These are phyloP conservation scores for Madurella mycetomatis DNA, from an alignment of 2,329 filamentous ascomycete species.

Conservation along the genomic window DNA sequence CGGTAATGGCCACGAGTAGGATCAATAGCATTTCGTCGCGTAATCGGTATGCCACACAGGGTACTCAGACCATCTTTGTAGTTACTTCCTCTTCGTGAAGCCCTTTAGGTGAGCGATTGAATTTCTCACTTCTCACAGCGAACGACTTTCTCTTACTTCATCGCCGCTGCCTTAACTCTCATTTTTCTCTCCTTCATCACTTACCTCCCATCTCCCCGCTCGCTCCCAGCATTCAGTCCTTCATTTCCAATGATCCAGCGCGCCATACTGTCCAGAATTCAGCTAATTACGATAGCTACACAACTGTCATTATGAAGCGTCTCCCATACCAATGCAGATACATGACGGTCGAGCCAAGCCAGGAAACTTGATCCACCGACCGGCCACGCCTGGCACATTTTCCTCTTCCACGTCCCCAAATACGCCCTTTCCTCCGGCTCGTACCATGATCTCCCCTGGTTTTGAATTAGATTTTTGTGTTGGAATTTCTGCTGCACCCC, in stretches of 20 bases:
- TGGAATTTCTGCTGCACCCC: neutral
- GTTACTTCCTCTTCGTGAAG: no score
- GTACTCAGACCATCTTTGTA: no score
- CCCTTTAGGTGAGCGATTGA: no score
- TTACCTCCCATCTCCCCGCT: no score
- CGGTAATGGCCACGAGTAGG: no score
- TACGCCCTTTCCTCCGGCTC: neutral
- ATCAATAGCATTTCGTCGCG: no score
- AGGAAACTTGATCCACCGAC: slow-evolving; percentile 4
- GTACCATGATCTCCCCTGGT: neutral
- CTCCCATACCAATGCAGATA: slow-evolving; percentile 10
- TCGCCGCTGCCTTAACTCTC: no score
- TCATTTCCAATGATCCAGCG: neutral
- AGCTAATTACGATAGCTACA: neutral
- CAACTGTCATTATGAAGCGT: neutral
- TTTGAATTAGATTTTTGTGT: neutral
- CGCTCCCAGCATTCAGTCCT: no score
- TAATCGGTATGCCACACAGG: no score
- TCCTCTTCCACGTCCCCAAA: neutral
- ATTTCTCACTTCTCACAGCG: no score
- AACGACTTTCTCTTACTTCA: no score
- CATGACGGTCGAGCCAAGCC: slow-evolving; percentile 12
- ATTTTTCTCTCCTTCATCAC: no score
- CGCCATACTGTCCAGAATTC: neutral
- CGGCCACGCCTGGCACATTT: neutral